These are phyloP conservation scores for Cubamyces lactineus DNA, from an alignment of 768 basidiomycete species.

Conservation along the genomic window DNA sequence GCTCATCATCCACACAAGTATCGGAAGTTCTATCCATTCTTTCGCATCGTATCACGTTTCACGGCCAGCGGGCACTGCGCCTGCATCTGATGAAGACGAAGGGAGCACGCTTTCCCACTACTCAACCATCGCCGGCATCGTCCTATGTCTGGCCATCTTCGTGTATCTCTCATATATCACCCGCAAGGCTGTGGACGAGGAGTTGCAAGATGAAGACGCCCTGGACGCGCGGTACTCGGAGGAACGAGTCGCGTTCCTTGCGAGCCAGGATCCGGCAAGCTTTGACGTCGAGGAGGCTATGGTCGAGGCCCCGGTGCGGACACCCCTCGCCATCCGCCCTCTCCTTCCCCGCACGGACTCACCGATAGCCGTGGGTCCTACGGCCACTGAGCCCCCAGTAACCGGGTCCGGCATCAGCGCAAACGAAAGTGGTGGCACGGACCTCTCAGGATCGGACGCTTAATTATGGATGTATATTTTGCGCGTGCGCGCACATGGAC, in stretches of 20 bases:
- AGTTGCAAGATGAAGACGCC: slow-evolving; percentile 50
- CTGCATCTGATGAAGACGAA: slow-evolving; percentile 39
- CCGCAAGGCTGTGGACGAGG: slow-evolving; percentile 62
- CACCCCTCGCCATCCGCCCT: slow-evolving; percentile 19
- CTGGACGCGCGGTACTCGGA: slow-evolving; percentile 42
- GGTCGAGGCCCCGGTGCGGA: slow-evolving; percentile 18
- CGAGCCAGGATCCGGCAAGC: slow-evolving; percentile 34
- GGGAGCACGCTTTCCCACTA: slow-evolving; percentile 56
- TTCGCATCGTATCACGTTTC: slow-evolving; percentile 66
- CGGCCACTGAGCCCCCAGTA: background rate
- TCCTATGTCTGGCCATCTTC: slow-evolving; percentile 73
- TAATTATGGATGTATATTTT: slow-evolving; percentile 10
- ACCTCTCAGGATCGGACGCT: slow-evolving; percentile 12
- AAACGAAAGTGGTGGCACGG: background rate
- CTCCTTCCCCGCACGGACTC: slow-evolving; percentile 10
- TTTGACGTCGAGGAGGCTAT: slow-evolving; percentile 28
- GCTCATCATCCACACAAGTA: slow-evolving; percentile 86
- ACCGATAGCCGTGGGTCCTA: slow-evolving; percentile 4
- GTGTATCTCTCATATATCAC: slow-evolving; percentile 83
- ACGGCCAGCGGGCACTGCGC: slow-evolving; percentile 28
- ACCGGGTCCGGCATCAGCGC: background rate
- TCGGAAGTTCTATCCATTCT: slow-evolving; percentile 85
- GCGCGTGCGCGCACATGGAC: slow-evolving; percentile 9
- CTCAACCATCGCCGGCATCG: slow-evolving; percentile 71
- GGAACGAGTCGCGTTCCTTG: slow-evolving; percentile 58